Percentiles rank a stretch among this genome's conserved stretches.
Evolutionary conservation across 345 rosid genomes (phyloP).

Genomic region (Pugionium cornutum): DNA sequence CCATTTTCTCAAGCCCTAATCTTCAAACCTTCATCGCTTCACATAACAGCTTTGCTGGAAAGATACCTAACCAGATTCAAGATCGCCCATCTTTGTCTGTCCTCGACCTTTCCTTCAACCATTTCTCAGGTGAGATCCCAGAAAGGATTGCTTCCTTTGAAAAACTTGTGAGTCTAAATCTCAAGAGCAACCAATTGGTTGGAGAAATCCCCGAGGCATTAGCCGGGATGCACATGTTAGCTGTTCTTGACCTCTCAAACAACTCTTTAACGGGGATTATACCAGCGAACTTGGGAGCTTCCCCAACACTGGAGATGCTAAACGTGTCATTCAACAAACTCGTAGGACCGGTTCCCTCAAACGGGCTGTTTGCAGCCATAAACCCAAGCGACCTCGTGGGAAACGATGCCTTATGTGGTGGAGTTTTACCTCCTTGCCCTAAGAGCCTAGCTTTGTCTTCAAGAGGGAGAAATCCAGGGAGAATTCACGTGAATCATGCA

Average conservation of each 20-base stretch:
- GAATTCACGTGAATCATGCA: conserved; percentile 53
- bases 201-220: conserved; percentile 63
- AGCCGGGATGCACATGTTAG: conserved; percentile 68
- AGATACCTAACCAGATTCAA: conserved; percentile 73
- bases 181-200: conserved; percentile 56
- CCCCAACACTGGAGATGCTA: conserved; percentile 75
- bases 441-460: conserved; percentile 31
- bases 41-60: conserved; percentile 63
- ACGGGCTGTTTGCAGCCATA: conserved; percentile 54
- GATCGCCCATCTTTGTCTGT: conserved; percentile 70
- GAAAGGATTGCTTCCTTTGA: conserved; percentile 69
- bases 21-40: conserved; percentile 80
- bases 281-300: conserved; percentile 61
- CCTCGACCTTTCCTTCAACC: conserved; percentile 82
- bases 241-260: conserved; percentile 77
- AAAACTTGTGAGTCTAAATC: conserved; percentile 71
- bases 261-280: conserved; percentile 70
- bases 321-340: conserved; percentile 79
- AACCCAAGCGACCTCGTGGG: conserved; percentile 71
- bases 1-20: conserved; percentile 63
- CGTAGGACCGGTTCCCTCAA: conserved; percentile 66
- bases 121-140: conserved; percentile 63
- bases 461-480: conserved; percentile 34
- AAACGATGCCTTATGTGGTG: conserved; percentile 75
- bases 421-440: conserved; percentile 62